phyloP scores from a whole-genome alignment of 2,329 filamentous ascomycete species.

The Lachnellula occidentalis region DNA sequence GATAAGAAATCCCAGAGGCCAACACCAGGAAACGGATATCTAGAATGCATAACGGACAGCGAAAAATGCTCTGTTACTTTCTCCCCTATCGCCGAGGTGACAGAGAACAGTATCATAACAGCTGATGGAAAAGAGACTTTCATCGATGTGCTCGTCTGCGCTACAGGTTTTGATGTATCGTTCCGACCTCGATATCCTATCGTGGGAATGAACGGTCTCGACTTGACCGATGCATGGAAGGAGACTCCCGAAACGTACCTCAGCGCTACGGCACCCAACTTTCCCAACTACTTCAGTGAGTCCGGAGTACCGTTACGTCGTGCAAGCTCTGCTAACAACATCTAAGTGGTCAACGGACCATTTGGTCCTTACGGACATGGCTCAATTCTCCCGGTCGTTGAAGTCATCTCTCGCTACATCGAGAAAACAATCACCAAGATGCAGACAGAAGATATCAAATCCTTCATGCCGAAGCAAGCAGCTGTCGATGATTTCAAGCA shows the following conservation, averaged over 20 bases:
- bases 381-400: background rate
- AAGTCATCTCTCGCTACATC: background rate
- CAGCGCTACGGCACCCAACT: slow-evolving; percentile 3
- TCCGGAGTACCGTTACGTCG: too few relatives aligned
- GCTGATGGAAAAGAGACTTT: background rate
- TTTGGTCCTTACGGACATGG: background rate
- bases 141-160: slow-evolving; percentile 13
- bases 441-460: slow-evolving; percentile 43
- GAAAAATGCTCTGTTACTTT: too few relatives aligned
- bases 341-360: background rate
- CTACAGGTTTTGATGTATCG: slow-evolving; percentile 15
- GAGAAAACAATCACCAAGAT: slow-evolving; percentile 1
- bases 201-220: background rate
- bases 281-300: slow-evolving; percentile 4
- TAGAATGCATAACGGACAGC: too few relatives aligned
- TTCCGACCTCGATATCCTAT: background rate
- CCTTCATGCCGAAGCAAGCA: slow-evolving; percentile 35
- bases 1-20: too few relatives aligned
- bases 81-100: background rate
- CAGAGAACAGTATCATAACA: background rate
- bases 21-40: too few relatives aligned
- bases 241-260: slow-evolving; percentile 10
- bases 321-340: too few relatives aligned
- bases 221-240: background rate
- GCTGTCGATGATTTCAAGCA: slow-evolving; percentile 38